Percentiles rank a stretch among this genome's conserved stretches.
Conservation (phyloP, 192 early-diverging fungal species). For the Entomortierella chlamydospora region DNA sequence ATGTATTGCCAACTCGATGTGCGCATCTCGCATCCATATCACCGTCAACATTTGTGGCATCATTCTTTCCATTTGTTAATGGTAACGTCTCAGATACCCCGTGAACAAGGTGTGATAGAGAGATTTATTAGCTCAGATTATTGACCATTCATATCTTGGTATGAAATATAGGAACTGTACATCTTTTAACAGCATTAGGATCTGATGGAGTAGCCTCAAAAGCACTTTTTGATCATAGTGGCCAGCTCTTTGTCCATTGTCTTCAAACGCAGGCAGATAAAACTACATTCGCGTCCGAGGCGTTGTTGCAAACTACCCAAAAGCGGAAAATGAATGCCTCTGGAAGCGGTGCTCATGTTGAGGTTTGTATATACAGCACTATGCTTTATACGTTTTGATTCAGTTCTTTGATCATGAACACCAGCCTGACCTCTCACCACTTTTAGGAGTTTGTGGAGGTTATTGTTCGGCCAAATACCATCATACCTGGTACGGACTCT, state of each 20-base stretch:
- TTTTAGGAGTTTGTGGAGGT: constrained; percentile 35
- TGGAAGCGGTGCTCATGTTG: background rate
- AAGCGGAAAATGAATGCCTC: background rate
- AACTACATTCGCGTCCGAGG: background rate
- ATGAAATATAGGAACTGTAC: constrained; percentile 2
- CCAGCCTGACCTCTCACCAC: background rate
- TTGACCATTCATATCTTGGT: background rate
- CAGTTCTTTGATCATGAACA: too few species aligned
- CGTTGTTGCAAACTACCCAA: background rate
- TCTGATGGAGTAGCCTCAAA: constrained; percentile 10
- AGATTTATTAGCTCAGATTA: background rate
- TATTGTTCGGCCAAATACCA: constrained; percentile 32
- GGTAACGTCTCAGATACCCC: too few species aligned
- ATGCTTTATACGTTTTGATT: too few species aligned
- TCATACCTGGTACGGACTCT: background rate
- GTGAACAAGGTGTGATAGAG: too few species aligned
- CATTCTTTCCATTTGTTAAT: constrained; percentile 11
- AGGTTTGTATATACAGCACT: constrained; percentile 20
- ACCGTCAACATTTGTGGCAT: constrained; percentile 18
- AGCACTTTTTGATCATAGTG: constrained; percentile 22
- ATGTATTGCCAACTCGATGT: constrained; percentile 24
- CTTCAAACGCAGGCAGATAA: constrained; percentile 4
- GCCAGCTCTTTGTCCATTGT: constrained; percentile 41
- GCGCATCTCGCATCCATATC: constrained; percentile 28
- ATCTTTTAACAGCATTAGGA: constrained; percentile 8